Evolutionary conservation across 2,329 filamentous ascomycete genomes (phyloP).

Genomic region (Alternaria metachromatica): DNA sequence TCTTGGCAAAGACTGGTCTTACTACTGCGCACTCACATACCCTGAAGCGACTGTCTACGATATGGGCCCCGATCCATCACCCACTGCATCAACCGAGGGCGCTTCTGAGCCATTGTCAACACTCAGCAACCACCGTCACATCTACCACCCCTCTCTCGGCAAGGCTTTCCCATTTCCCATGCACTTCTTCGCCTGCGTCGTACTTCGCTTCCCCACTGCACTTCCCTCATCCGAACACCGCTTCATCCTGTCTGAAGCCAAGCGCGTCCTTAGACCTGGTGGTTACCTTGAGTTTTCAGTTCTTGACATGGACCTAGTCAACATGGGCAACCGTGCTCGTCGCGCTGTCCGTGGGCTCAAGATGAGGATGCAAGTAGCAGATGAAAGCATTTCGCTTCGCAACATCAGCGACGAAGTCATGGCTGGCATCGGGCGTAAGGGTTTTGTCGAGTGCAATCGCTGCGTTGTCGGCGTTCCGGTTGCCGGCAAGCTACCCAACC

Average conservation of each 20-base stretch:
- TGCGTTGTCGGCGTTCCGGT: slow-evolving; percentile 81
- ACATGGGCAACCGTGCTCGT: slow-evolving; percentile 77
- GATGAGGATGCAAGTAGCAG: slow-evolving; percentile 68
- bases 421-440: slow-evolving; percentile 69
- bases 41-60: slow-evolving; percentile 78
- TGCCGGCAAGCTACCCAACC: slow-evolving; percentile 55
- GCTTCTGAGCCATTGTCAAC: slow-evolving; percentile 44
- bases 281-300: slow-evolving; percentile 81
- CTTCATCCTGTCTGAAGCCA: slow-evolving; percentile 75
- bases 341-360: slow-evolving; percentile 74
- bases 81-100: slow-evolving; percentile 20
- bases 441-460: slow-evolving; percentile 75
- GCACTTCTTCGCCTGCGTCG: slow-evolving; percentile 77
- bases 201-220: slow-evolving; percentile 77
- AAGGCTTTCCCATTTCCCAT: slow-evolving; percentile 76
- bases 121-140: slow-evolving; percentile 74
- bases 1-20: slow-evolving; percentile 89
- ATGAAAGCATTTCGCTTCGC: slow-evolving; percentile 66
- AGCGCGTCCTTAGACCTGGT: slow-evolving; percentile 77
- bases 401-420: slow-evolving; percentile 64
- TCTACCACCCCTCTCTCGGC: slow-evolving; percentile 68
- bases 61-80: slow-evolving; percentile 53
- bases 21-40: slow-evolving; percentile 83
- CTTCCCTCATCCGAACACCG: slow-evolving; percentile 72
- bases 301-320: slow-evolving; percentile 80